phyloP scores from a whole-genome alignment of 1,139 yeast genomes.

The Nakaseomyces delphensis region DNA sequence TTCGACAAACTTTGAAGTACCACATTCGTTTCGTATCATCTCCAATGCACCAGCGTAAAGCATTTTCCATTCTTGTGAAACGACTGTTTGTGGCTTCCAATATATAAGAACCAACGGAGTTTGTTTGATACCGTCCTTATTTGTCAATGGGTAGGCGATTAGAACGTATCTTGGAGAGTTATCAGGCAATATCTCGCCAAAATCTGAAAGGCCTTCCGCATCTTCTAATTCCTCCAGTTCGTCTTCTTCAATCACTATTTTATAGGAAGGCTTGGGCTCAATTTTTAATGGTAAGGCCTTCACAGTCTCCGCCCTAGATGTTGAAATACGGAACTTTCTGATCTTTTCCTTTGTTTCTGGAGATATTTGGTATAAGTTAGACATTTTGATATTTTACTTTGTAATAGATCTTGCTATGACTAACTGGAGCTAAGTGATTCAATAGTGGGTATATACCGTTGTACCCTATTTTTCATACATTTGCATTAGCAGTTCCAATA shows the following conservation, averaged over 20 bases:
- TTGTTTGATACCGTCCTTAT: conserved; percentile 62
- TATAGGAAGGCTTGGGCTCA: conserved; percentile 46
- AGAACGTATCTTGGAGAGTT: conserved; percentile 69
- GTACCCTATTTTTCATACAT: too few relatives aligned
- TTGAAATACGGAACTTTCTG: conserved; percentile 62
- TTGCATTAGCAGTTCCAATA: too few relatives aligned
- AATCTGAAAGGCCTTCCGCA: conserved; percentile 39
- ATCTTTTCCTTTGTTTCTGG: conserved; percentile 53
- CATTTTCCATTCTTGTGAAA: conserved; percentile 70
- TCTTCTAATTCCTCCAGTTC: conserved; percentile 37
- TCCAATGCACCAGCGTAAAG: conserved; percentile 86
- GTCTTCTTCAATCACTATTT: conserved; percentile 40
- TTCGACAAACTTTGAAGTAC: conserved; percentile 34
- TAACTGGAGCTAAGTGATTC: too few relatives aligned
- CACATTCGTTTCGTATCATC: conserved; percentile 65
- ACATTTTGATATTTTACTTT: conserved; percentile 12
- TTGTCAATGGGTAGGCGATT: conserved; percentile 65
- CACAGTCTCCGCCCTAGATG: conserved; percentile 54
- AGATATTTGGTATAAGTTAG: conserved; percentile 50
- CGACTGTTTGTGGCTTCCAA: conserved; percentile 77
- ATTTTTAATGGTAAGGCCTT: conserved; percentile 49
- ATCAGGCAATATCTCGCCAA: conserved; percentile 73
- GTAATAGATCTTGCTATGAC: too few relatives aligned
- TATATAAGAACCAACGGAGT: conserved; percentile 71
- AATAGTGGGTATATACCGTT: too few relatives aligned